phyloP scores from a whole-genome alignment of 768 basidiomycete genomes.

The Suillus americanus region DNA sequence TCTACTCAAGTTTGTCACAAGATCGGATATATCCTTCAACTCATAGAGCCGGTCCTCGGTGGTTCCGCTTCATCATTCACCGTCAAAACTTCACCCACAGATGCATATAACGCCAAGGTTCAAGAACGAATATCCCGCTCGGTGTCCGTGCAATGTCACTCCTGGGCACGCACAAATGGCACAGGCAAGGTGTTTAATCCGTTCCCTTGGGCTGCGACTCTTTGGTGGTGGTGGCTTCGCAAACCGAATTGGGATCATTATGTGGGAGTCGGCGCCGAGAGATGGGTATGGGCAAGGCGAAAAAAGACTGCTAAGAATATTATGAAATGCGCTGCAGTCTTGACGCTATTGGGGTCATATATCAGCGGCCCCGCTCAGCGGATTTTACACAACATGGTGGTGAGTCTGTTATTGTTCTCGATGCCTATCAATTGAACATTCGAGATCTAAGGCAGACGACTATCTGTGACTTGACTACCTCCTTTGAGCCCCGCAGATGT shows the following conservation, averaged over 20 bases:
- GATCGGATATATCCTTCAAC: constrained; percentile 28
- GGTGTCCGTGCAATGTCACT: constrained; percentile 32
- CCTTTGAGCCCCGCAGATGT: no score
- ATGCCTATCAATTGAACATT: no score
- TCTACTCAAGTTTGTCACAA: constrained; percentile 8
- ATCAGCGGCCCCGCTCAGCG: no score
- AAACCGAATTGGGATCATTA: constrained; percentile 36
- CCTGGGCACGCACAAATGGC: constrained; percentile 41
- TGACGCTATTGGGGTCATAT: constrained; percentile 5
- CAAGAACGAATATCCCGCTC: constrained; percentile 18
- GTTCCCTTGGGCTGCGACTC: constrained; percentile 37
- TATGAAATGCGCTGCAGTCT: constrained; percentile 6
- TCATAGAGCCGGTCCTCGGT: constrained; percentile 28
- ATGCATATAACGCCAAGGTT: constrained; percentile 24
- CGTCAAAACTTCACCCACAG: constrained; percentile 22
- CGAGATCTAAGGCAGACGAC: no score
- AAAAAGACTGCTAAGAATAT: constrained; percentile 3
- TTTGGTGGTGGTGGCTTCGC: constrained; percentile 37
- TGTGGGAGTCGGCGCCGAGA: constrained; percentile 32
- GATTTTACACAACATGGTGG: no score
- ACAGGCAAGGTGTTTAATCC: constrained; percentile 37
- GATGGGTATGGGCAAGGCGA: background rate
- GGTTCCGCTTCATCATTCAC: constrained; percentile 22
- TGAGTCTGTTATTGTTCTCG: no score
- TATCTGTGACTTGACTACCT: no score